Evolutionary conservation across 805 yeast species (phyloP), one percentile per base, ranked within the genome.

Genomic region (Ogataea zsoltii): DNA sequence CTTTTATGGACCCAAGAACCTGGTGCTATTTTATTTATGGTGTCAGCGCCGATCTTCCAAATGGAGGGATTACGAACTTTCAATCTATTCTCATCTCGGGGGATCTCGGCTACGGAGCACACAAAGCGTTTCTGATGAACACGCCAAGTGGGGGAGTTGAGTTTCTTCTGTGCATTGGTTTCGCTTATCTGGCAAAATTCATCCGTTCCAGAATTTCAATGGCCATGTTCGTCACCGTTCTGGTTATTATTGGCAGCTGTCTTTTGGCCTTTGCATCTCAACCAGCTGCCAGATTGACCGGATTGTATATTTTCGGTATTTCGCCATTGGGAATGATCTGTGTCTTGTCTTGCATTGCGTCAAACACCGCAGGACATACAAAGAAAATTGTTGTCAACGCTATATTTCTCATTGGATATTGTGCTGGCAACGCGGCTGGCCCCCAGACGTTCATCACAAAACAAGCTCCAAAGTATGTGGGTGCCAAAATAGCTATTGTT

Each of bases 361-460:
- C 70, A 3, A 63, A 68, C 32, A 64, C 71, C 41, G 70, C 81
- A 7, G 81, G 81, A 31, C 70, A 77, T 50, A 77, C 83, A 7
- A 79, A 72, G 79, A 62, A 75, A 70, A 48, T 75, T 69, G 25
- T 53, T 71, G 52, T 62, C 67, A 26, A 69, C 74, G 75, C 54
- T 3, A 35, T 50, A 13, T 42, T 45, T 18, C 45, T 50, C 7
- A 65, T 69, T 23, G 70, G 71, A 14, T 78, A 72, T 45, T 67
- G 75, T 46, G 56, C 77, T 34, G 67, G 77, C 17, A 78, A 77
- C 50, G 67, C 77, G 14, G 70, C 77, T 30, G 74, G 79, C 4
- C 83, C 83, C 4, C 83, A 78, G 57, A 51, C 77, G 15, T 79
- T 81, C 77, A 67, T 69, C 50, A 63, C 57, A 3, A 57, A 54